phyloP scores from a whole-genome alignment of 495 filamentous ascomycete species.

The Neurospora hispaniola region DNA sequence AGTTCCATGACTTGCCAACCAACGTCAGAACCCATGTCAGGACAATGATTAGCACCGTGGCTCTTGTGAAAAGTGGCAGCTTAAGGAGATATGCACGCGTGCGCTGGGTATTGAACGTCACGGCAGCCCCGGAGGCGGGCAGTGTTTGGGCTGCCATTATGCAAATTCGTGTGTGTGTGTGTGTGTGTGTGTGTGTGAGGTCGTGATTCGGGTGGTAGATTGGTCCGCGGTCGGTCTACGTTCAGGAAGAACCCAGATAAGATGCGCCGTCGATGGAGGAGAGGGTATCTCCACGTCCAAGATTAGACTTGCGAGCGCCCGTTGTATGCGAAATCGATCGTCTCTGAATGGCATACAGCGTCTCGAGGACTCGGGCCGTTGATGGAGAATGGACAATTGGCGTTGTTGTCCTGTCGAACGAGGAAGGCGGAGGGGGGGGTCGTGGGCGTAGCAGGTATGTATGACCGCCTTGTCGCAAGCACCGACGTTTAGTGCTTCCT shows the following conservation, averaged over 20 bases:
- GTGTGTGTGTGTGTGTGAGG: not conserved
- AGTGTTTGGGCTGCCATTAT: slow-evolving; percentile 11
- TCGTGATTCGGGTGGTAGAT: not conserved
- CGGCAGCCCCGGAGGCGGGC: not conserved
- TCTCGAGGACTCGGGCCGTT: not conserved
- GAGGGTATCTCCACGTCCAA: not conserved
- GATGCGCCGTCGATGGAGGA: not conserved
- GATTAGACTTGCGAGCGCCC: not conserved
- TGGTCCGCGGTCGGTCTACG: not conserved
- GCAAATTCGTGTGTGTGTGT: not conserved
- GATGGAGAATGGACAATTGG: not conserved
- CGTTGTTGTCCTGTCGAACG: not conserved
- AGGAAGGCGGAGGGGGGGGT: not conserved
- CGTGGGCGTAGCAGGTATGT: not conserved
- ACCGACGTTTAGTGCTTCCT: not conserved
- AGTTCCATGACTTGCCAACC: slow-evolving; percentile 38
- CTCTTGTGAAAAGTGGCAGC: slow-evolving; percentile 78
- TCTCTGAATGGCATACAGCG: not conserved
- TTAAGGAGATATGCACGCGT: slow-evolving; percentile 61
- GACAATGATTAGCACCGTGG: slow-evolving; percentile 57
- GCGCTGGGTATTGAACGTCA: slow-evolving; percentile 29
- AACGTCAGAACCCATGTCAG: slow-evolving; percentile 57
- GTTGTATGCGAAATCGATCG: not conserved
- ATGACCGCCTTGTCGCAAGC: not conserved
- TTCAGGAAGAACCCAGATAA: not conserved